A percentile compares a stretch with the other conserved stretches of the same genome.
These are phyloP conservation scores for Acacia melanoxylon DNA, from an alignment of 306 rosid genomes.

Conservation along the genomic window DNA sequence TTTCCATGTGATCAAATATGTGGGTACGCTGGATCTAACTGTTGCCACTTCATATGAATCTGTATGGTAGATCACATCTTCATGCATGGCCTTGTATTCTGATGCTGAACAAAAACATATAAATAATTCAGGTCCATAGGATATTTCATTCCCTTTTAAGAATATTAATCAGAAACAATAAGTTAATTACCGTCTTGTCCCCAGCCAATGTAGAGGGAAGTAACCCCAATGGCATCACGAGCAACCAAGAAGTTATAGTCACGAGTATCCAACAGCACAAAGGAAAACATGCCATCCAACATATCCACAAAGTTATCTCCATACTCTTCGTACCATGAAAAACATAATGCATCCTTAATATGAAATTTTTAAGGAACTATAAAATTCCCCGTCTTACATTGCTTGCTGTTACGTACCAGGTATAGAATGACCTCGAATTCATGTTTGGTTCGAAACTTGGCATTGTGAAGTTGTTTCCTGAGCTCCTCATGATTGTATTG, in stretches of 20 bases:
- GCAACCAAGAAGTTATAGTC: slow-evolving; percentile 69
- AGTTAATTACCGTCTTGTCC: slow-evolving; percentile 24
- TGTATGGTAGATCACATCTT: slow-evolving; percentile 88
- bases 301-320: slow-evolving; percentile 58
- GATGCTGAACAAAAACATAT: slow-evolving; percentile 53
- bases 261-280: slow-evolving; percentile 59
- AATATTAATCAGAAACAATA: neutral
- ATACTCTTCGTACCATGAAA: slow-evolving; percentile 51
- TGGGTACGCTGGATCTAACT: slow-evolving; percentile 89
- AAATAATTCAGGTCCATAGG: neutral
- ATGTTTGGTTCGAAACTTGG: slow-evolving; percentile 54
- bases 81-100: slow-evolving; percentile 79
- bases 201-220: slow-evolving; percentile 72
- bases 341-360: neutral
- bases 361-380: neutral
- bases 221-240: slow-evolving; percentile 68
- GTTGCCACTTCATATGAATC: slow-evolving; percentile 93
- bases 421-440: slow-evolving; percentile 69
- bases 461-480: slow-evolving; percentile 51
- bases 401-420: slow-evolving; percentile 35
- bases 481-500: slow-evolving; percentile 59
- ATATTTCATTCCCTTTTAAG: slow-evolving; percentile 37
- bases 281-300: slow-evolving; percentile 68
- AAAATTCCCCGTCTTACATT: neutral
- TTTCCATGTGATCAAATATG: slow-evolving; percentile 90